Evolutionary conservation across 2,329 filamentous ascomycete species (phyloP).

Genomic region (Colletotrichum phormii): DNA sequence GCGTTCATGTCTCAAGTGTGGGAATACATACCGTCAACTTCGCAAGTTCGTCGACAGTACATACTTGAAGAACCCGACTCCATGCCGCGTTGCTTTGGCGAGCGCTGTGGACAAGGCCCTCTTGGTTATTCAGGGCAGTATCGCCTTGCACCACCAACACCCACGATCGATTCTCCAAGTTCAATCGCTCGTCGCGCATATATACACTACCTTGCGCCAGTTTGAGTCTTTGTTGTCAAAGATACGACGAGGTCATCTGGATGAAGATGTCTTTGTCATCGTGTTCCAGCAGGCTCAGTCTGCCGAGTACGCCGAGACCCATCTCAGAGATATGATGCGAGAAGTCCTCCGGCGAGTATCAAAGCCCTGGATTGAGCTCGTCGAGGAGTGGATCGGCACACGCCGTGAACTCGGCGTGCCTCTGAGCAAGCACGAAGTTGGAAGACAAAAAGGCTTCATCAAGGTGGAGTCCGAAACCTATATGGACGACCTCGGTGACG

Average conservation of each 20-base stretch:
- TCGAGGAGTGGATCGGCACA: slow-evolving; percentile 82
- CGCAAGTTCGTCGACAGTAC: slow-evolving; percentile 58
- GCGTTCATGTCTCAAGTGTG: slow-evolving; percentile 58
- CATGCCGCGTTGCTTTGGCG: slow-evolving; percentile 64
- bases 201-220: slow-evolving; percentile 61
- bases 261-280: slow-evolving; percentile 71
- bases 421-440: slow-evolving; percentile 58
- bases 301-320: slow-evolving; percentile 71
- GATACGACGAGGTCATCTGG: slow-evolving; percentile 57
- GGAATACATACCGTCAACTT: slow-evolving; percentile 59
- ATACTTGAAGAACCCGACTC: slow-evolving; percentile 56
- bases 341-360: slow-evolving; percentile 74
- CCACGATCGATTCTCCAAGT: slow-evolving; percentile 64
- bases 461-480: slow-evolving; percentile 65
- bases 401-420: slow-evolving; percentile 67
- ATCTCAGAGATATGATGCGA: slow-evolving; percentile 72
- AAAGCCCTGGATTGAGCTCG: slow-evolving; percentile 73
- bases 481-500: slow-evolving; percentile 69
- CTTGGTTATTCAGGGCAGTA: slow-evolving; percentile 59
- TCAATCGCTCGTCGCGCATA: slow-evolving; percentile 60
- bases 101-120: slow-evolving; percentile 62
- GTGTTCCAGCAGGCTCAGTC: slow-evolving; percentile 72
- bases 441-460: slow-evolving; percentile 68
- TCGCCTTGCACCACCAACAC: slow-evolving; percentile 55
- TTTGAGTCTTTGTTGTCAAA: slow-evolving; percentile 63